phyloP scores from a whole-genome alignment of 176 grass and related monocot genomes.

The Calamus simplicifolius region DNA sequence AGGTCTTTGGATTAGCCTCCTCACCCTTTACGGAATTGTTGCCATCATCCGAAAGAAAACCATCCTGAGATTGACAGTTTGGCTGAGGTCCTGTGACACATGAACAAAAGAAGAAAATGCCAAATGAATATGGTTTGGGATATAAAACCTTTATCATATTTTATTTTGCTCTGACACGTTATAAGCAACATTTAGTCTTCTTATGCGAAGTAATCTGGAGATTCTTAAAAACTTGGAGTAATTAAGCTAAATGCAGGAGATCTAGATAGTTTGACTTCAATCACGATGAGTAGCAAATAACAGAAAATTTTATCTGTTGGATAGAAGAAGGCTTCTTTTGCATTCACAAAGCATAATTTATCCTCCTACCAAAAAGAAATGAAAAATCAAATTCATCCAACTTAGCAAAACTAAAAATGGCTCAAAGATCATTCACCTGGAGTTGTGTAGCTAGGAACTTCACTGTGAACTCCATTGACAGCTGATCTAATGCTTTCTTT shows the following conservation, averaged over 20 bases:
- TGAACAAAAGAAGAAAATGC: neutral
- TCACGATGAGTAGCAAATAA: too few relatives aligned
- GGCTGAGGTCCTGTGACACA: neutral
- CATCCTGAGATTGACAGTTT: conserved; percentile 21
- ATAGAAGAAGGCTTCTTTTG: too few relatives aligned
- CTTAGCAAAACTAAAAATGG: neutral
- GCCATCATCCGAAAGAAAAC: conserved; percentile 31
- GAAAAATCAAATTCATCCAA: neutral
- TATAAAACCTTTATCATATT: neutral
- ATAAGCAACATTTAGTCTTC: neutral
- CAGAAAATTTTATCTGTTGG: too few relatives aligned
- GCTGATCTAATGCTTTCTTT: conserved; percentile 33
- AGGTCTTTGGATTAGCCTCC: conserved; percentile 53
- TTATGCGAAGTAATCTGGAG: too few relatives aligned
- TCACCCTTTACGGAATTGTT: conserved; percentile 13
- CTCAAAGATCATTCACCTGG: conserved; percentile 1
- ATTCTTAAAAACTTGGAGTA: too few relatives aligned
- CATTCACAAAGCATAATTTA: too few relatives aligned
- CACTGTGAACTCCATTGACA: conserved; percentile 24
- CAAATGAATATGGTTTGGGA: neutral
- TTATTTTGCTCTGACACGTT: neutral
- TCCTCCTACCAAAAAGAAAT: too few relatives aligned
- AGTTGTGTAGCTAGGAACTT: conserved; percentile 13
- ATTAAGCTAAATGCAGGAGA: too few relatives aligned
- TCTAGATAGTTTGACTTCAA: too few relatives aligned